Percentiles rank a stretch among this genome's conserved stretches.
These are phyloP conservation scores for Cercospora zeae-maydis DNA, from an alignment of 2,329 filamentous ascomycete genomes.

Conservation along the genomic window DNA sequence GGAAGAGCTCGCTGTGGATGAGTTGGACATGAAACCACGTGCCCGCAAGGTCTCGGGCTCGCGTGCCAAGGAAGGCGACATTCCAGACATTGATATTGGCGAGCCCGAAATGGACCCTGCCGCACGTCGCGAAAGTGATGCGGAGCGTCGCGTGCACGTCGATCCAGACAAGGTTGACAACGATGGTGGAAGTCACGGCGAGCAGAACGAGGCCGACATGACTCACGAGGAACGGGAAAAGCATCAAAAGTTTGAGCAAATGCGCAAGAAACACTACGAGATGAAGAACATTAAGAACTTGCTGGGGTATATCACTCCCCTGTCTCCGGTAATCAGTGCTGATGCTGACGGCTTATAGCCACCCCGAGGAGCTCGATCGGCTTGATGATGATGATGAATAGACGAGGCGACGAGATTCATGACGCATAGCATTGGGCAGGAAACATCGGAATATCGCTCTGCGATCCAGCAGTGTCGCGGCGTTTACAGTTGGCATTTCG, in stretches of 20 bases:
- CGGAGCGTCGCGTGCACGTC: conserved; percentile 78
- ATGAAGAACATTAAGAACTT: conserved; percentile 92
- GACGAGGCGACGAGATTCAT: conserved; percentile 22
- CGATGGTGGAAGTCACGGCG: conserved; percentile 53
- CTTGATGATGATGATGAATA: conserved; percentile 44
- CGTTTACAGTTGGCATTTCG: conserved; percentile 7
- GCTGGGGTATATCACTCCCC: conserved; percentile 59
- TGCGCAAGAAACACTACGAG: conserved; percentile 96
- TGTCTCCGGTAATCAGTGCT: conserved; percentile 4
- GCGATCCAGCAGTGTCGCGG: conserved; percentile 5
- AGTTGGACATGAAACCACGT: conserved; percentile 54
- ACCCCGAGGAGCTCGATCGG: conserved; percentile 42
- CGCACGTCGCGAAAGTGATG: conserved; percentile 38
- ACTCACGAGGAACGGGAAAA: conserved; percentile 76
- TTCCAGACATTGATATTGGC: conserved; percentile 85
- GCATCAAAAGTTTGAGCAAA: conserved; percentile 84
- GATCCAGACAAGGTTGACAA: conserved; percentile 48
- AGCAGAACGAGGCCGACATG: conserved; percentile 54
- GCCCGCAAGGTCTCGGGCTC: conserved; percentile 33
- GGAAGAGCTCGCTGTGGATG: conserved; percentile 65
- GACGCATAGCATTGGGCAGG: conserved; percentile 5
- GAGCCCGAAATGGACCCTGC: conserved; percentile 67
- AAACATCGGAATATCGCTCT: background rate
- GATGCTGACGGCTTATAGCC: conserved; percentile 32
- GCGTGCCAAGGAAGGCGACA: conserved; percentile 64